A percentile compares a stretch with the other conserved stretches of the same genome.
Evolutionary conservation across 768 basidiomycete species (phyloP).

Genomic region (Sutorius australiensis): DNA sequence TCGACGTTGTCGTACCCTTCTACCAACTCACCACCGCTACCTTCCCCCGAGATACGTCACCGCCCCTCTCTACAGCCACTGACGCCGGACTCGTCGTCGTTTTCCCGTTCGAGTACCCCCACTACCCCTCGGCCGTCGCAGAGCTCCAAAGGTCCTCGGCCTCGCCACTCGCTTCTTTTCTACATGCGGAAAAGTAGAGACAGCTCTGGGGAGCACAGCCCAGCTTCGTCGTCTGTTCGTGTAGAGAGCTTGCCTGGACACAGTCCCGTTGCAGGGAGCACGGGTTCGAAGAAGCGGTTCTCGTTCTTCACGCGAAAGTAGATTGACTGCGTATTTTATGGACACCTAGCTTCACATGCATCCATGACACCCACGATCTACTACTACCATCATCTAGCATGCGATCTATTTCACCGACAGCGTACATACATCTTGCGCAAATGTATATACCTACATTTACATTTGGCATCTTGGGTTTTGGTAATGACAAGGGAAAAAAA

Average conservation of each 20-base stretch:
- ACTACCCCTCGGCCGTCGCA: conserved; percentile 26
- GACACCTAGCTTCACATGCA: conserved; percentile 12
- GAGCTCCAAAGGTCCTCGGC: conserved; percentile 25
- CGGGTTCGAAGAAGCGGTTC: conserved; percentile 25
- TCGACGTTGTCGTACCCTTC: conserved; percentile 19
- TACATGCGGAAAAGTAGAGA: conserved; percentile 30
- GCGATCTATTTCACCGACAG: conserved; percentile 15
- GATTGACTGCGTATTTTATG: conserved; percentile 7
- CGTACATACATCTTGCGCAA: conserved; percentile 9
- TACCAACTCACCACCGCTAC: conserved; percentile 14
- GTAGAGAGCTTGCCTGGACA: conserved; percentile 15
- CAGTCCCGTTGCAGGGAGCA: conserved; percentile 2
- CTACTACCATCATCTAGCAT: conserved; percentile 12
- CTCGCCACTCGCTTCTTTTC: conserved; percentile 28
- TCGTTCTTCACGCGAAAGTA: conserved; percentile 32
- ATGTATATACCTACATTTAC: conserved; percentile 11
- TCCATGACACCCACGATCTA: conserved; percentile 19
- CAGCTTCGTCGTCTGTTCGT: conserved; percentile 21
- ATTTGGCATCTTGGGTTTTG: not conserved
- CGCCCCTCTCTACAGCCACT: conserved; percentile 28
- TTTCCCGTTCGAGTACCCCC: conserved; percentile 31
- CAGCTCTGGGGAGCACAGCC: conserved; percentile 17
- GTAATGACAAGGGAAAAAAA: conserved; percentile 7
- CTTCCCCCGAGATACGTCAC: conserved; percentile 21
- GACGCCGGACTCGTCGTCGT: conserved; percentile 29